Evolutionary conservation across 129 eudicot genomes (phyloP), one percentile per base, ranked within the genome.

Genomic region (Pittosporum tobira): DNA sequence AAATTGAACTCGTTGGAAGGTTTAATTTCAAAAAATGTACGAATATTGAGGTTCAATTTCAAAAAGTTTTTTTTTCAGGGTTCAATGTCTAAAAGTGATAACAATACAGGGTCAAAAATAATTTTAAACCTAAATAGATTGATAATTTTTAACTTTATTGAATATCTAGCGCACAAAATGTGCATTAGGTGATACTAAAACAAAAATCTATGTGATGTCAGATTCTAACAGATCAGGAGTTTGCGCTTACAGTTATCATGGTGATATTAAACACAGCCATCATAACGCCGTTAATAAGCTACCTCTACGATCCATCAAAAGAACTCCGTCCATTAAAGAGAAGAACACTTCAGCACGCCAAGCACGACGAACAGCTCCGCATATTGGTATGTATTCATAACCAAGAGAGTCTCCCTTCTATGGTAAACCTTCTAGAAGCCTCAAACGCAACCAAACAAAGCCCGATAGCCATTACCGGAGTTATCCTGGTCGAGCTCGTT

Each of bases 291-390:
- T 29, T 80, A 11, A 56, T 80, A 51, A 72, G 26, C 34, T 18
- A n/a, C 21, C 69, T 80, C 5, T 73, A 76, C 24, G 67, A 73
- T 36, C 82, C 82, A 23, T 55, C 71, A 15, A 61, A 29, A 12
- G 47, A 21, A 16, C 31, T 44, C 12, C 6, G 15, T 12, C 65
- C 79, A 3, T 1, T 36, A 12, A 60, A n/a, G 65, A 51, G 82
- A 21, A 61, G 75, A 49, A 69, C 79, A 48, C 68, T 80, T 26
- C 82, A 80, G 29, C 79, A 72, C 46, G 10, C 62, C n/a, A 72
- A 72, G 56, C 70, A 28, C 1, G 77, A 57, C 14, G 34, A 70
- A 0, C 79, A 73, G 71, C 63, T 80, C 6, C 10, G 79, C 27
- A 49, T 80, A 14, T 46, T 76, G 18, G 65, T 62, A 8, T 80